Conservation (phyloP, 2,329 filamentous ascomycete genomes). For the Cladosporium sphaerospermum region DNA sequence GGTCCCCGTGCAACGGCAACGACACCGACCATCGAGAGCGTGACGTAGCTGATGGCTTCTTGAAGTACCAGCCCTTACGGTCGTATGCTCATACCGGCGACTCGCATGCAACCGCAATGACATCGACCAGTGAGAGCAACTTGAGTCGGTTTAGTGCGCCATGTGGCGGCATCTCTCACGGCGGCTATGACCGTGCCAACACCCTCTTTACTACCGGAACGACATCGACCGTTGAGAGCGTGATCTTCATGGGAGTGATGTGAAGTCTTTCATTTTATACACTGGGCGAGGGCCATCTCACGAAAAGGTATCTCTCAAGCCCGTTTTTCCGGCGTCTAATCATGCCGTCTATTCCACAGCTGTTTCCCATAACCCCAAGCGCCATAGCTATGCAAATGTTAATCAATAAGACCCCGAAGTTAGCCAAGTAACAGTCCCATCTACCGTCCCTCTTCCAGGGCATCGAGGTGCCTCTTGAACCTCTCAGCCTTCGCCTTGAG, state of each 20-base stretch:
- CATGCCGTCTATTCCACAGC: neutral
- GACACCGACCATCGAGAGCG: too few species aligned
- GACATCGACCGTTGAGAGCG: too few species aligned
- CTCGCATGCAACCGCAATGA: too few species aligned
- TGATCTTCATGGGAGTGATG: neutral
- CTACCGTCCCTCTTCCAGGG: constrained; percentile 30
- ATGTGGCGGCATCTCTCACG: too few species aligned
- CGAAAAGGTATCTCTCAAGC: neutral
- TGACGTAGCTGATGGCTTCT: too few species aligned
- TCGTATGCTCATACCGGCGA: too few species aligned
- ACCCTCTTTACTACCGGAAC: too few species aligned
- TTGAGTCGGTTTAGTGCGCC: too few species aligned
- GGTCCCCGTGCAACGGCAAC: too few species aligned
- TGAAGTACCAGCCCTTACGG: too few species aligned
- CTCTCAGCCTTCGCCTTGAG: constrained; percentile 77
- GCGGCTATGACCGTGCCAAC: too few species aligned
- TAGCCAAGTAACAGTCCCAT: neutral
- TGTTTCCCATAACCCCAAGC: constrained; percentile 1
- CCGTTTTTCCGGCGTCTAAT: neutral
- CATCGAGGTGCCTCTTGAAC: constrained; percentile 62
- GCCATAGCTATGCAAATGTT: constrained; percentile 10
- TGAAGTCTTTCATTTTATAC: neutral
- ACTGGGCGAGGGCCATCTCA: neutral
- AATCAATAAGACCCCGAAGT: neutral
- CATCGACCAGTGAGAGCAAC: too few species aligned